Percentiles rank a stretch among this genome's conserved stretches.
phyloP scores from a whole-genome alignment of 805 yeast species.

The Citeromyces nyonsensis region DNA sequence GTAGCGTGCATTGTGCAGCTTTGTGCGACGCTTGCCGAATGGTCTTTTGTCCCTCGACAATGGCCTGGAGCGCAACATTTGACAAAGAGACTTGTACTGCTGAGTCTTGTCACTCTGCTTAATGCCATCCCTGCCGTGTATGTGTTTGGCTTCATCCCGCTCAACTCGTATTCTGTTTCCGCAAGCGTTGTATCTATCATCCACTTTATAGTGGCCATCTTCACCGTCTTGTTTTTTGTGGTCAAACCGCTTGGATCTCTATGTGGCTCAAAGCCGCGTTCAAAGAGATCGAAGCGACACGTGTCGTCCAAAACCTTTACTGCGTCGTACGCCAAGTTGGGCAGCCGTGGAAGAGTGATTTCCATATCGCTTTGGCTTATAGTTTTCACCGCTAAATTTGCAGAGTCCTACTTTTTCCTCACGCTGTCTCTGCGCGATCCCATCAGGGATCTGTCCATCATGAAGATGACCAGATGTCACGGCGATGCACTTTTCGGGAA shows the following conservation, averaged over 20 bases:
- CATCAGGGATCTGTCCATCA: conserved; percentile 26
- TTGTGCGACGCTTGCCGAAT: conserved; percentile 24
- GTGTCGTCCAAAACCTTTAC: conserved; percentile 15
- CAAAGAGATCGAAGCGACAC: conserved; percentile 13
- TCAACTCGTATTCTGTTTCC: conserved; percentile 16
- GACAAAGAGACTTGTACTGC: conserved; percentile 15
- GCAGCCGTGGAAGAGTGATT: conserved; percentile 18
- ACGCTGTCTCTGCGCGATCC: conserved; percentile 38
- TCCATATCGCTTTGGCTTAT: conserved; percentile 30
- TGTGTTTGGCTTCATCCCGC: conserved; percentile 19
- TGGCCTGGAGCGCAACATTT: conserved; percentile 31
- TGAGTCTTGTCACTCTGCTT: conserved; percentile 15
- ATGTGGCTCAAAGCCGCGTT: conserved; percentile 11
- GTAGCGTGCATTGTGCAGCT: conserved; percentile 25
- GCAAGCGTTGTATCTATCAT: conserved; percentile 21
- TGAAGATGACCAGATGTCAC: conserved; percentile 25
- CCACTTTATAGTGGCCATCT: conserved; percentile 25
- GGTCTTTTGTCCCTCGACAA: conserved; percentile 24
- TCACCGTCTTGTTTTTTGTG: conserved; percentile 24
- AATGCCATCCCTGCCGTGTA: conserved; percentile 25
- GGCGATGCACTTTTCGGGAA: conserved; percentile 26
- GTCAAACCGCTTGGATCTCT: conserved; percentile 20
- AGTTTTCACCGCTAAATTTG: conserved; percentile 30
- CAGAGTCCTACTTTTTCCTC: conserved; percentile 37
- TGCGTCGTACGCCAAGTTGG: conserved; percentile 23